Conservation (phyloP, 179 eudicot species). For the Dionaea muscipula region DNA sequence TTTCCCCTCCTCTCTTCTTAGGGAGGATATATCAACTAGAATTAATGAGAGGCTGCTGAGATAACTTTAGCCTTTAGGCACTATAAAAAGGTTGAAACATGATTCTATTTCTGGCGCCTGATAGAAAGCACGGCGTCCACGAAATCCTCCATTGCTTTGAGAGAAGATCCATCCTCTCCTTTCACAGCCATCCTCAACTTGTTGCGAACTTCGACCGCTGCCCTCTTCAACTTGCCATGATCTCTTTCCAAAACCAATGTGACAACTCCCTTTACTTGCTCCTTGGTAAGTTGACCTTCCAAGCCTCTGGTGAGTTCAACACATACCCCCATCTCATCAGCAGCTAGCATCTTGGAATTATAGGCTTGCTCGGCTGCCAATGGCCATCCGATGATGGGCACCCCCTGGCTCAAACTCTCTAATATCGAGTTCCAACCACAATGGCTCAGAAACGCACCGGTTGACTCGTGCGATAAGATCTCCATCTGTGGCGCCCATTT, state of each 20-base stretch:
- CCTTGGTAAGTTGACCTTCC: slow-evolving; percentile 29
- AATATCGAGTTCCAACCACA: slow-evolving; percentile 79
- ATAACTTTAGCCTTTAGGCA: too few relatives aligned
- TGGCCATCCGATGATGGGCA: slow-evolving; percentile 80
- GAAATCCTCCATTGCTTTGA: slow-evolving; percentile 25
- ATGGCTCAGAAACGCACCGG: slow-evolving; percentile 67
- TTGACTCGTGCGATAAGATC: slow-evolving; percentile 46
- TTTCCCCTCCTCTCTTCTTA: too few relatives aligned
- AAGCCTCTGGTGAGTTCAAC: slow-evolving; percentile 50
- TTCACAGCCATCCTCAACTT: slow-evolving; percentile 20
- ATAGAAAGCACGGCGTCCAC: slow-evolving; percentile 10
- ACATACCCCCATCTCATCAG: slow-evolving; percentile 75
- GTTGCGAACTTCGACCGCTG: slow-evolving; percentile 32
- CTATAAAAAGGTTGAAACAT: too few relatives aligned
- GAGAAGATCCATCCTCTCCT: slow-evolving; percentile 48
- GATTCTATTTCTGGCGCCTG: too few relatives aligned
- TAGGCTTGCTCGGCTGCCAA: slow-evolving; percentile 82
- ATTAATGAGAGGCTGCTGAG: too few relatives aligned
- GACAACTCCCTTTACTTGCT: slow-evolving; percentile 37
- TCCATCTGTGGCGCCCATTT: slow-evolving; percentile 82
- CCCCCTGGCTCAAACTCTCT: slow-evolving; percentile 72
- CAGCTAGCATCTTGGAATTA: slow-evolving; percentile 67
- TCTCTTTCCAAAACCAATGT: slow-evolving; percentile 37
- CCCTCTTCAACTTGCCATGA: slow-evolving; percentile 39
- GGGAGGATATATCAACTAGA: too few relatives aligned